Conservation (phyloP, 2,329 filamentous ascomycete genomes). For the Fusarium solani-melongenae region DNA sequence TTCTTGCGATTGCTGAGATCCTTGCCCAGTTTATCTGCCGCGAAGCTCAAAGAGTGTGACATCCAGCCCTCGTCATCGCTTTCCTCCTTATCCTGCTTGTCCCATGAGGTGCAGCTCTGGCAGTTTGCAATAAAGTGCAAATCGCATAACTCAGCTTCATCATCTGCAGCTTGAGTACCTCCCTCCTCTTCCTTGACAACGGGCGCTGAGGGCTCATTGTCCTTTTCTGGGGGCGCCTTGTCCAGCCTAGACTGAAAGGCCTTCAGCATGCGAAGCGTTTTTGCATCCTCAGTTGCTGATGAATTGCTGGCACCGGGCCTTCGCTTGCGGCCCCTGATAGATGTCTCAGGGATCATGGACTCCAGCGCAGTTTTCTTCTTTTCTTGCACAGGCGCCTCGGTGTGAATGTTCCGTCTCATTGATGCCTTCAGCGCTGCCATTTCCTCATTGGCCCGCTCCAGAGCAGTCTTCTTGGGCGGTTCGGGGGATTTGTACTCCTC, state of each 20-base stretch:
- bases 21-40: conserved; percentile 90
- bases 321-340: conserved; percentile 77
- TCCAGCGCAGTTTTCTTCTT: conserved; percentile 76
- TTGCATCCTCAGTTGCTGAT: conserved; percentile 67
- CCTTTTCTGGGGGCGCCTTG: conserved; percentile 56
- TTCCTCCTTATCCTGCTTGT: conserved; percentile 70
- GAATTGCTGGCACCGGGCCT: conserved; percentile 66
- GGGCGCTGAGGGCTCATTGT: conserved; percentile 27
- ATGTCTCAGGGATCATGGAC: conserved; percentile 78
- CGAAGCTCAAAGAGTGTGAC: conserved; percentile 85
- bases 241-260: conserved; percentile 85
- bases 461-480: conserved; percentile 58
- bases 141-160: conserved; percentile 85
- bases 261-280: conserved; percentile 76
- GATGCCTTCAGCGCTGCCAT: conserved; percentile 84
- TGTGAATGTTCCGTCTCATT: conserved; percentile 74
- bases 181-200: conserved; percentile 41
- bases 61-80: conserved; percentile 81
- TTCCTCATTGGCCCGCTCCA: conserved; percentile 81
- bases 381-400: conserved; percentile 60
- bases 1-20: conserved; percentile 91
- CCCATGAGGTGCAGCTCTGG: conserved; percentile 90
- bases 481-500: conserved; percentile 39
- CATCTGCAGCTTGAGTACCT: conserved; percentile 54
- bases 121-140: conserved; percentile 96